A percentile compares a stretch with the other conserved stretches of the same genome.
Conservation (phyloP, 139 green algal species). For the Micromonas pusilla region DNA sequence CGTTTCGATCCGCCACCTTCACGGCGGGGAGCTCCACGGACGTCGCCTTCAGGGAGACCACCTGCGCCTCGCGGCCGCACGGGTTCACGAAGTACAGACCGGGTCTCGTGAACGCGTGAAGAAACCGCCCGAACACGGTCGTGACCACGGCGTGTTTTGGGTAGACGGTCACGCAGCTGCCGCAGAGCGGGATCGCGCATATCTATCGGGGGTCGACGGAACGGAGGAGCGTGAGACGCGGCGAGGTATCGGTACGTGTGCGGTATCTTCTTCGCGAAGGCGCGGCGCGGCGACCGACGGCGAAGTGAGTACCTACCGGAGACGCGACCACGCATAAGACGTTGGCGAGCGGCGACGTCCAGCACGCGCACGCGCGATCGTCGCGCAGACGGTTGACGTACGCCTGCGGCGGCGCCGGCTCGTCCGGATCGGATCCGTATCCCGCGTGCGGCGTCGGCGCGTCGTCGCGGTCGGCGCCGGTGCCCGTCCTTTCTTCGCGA, state of each 20-base stretch:
- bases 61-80: background rate
- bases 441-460: too few species aligned
- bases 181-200: background rate
- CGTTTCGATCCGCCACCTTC: background rate
- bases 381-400: background rate
- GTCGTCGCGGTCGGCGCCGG: too few species aligned
- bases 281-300: background rate
- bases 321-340: too few species aligned
- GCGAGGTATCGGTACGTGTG: too few species aligned
- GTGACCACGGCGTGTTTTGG: background rate
- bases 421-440: background rate
- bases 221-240: too few species aligned
- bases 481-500: too few species aligned
- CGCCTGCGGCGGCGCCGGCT: background rate
- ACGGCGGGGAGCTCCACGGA: background rate
- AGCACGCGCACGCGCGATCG: background rate
- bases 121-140: background rate
- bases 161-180: background rate
- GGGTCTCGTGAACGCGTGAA: background rate
- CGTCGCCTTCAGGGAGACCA: background rate
- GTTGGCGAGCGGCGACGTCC: background rate
- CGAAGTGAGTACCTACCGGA: too few species aligned
- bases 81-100: background rate
- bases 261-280: too few species aligned
- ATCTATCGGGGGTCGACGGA: too few species aligned